phyloP scores from a whole-genome alignment of 1,284 basidiomycete genomes.

The Trametes hirsuta region DNA sequence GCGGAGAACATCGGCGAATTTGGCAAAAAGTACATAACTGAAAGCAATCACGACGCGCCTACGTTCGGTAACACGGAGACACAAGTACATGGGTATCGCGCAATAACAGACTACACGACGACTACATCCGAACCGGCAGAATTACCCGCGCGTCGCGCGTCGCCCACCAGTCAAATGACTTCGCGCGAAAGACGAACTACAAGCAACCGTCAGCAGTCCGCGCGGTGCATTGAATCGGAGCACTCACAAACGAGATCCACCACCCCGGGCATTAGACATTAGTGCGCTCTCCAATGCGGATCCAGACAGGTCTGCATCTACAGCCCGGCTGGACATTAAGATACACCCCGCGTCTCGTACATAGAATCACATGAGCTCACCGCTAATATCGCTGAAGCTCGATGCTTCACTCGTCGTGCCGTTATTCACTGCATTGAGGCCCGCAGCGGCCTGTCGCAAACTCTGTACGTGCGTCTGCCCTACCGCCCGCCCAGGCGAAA shows the following conservation, averaged over 20 bases:
- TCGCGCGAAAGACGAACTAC: conserved; percentile 27
- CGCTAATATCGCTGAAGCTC: conserved; percentile 83
- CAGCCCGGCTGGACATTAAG: background rate
- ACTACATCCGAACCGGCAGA: background rate
- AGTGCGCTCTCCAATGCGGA: conserved; percentile 77
- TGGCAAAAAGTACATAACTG: background rate
- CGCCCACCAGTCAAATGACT: conserved; percentile 23
- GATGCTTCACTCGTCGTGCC: conserved; percentile 66
- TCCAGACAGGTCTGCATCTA: conserved; percentile 71
- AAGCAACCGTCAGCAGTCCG: background rate
- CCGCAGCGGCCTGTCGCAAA: conserved; percentile 48
- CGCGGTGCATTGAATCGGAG: background rate
- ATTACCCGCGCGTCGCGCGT: conserved; percentile 17
- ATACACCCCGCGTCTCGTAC: background rate
- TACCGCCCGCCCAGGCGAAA: conserved; percentile 55
- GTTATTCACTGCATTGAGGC: conserved; percentile 31
- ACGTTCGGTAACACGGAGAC: background rate
- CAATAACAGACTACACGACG: background rate
- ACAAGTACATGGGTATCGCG: background rate
- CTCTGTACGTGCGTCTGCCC: conserved; percentile 38
- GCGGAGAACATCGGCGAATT: background rate
- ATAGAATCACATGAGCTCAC: conserved; percentile 42
- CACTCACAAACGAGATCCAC: conserved; percentile 28
- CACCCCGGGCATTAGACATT: conserved; percentile 55
- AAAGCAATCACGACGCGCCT: too few species aligned